phyloP scores from a whole-genome alignment of 352 stramenopile species.

The Pythium phragmitis region DNA sequence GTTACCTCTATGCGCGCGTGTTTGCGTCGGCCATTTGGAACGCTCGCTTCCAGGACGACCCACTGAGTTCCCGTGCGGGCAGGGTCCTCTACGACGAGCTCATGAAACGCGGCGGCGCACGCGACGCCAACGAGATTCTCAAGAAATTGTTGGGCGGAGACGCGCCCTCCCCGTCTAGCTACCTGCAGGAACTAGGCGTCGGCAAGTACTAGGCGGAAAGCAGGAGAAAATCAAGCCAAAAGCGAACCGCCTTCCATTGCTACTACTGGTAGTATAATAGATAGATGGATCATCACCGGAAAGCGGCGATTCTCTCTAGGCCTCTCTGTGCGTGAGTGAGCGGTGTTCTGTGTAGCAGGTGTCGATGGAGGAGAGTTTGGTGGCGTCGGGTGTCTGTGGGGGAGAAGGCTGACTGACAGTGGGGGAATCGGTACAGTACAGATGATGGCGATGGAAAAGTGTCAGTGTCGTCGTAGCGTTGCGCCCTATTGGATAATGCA shows the following conservation, averaged over 20 bases:
- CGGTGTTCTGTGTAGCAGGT: neutral
- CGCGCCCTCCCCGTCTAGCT: conserved; percentile 54
- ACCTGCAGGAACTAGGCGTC: conserved; percentile 73
- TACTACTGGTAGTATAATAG: conserved; percentile 12
- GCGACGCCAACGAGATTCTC: conserved; percentile 86
- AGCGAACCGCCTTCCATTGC: conserved; percentile 23
- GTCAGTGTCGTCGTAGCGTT: conserved; percentile 9
- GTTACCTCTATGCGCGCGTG: conserved; percentile 89
- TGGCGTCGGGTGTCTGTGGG: neutral
- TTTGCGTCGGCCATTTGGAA: conserved; percentile 90
- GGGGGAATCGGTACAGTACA: neutral
- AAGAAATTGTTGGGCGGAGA: conserved; percentile 56
- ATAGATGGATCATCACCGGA: conserved; percentile 13
- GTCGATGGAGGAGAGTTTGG: neutral
- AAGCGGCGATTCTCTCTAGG: neutral
- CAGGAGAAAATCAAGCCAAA: conserved; percentile 4
- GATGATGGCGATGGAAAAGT: neutral
- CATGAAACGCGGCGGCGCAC: conserved; percentile 84
- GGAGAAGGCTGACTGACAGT: conserved; percentile 13
- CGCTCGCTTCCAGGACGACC: conserved; percentile 58
- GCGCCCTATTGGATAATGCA: conserved; percentile 64
- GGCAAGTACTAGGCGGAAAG: neutral
- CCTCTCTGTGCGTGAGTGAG: neutral
- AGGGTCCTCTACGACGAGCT: conserved; percentile 67
- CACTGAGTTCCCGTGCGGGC: conserved; percentile 59